Evolutionary conservation across 1,284 basidiomycete species (phyloP).

Genomic region (Tetrapyrgos nigripes): DNA sequence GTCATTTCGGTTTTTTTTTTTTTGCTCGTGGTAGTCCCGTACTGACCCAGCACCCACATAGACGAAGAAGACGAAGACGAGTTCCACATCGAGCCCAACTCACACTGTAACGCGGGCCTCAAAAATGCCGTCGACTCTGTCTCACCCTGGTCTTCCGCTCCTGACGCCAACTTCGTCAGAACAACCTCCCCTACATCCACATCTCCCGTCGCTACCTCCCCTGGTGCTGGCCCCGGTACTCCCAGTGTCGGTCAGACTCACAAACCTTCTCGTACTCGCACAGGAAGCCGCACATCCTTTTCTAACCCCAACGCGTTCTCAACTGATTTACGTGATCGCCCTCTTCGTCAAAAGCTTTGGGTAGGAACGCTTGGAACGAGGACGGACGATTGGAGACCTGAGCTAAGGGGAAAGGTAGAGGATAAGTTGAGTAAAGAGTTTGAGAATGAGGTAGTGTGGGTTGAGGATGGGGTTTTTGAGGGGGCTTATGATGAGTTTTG

Average conservation of each 20-base stretch:
- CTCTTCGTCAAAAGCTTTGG: constrained; percentile 59
- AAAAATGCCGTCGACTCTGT: constrained; percentile 81
- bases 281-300: too few relatives aligned
- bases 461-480: constrained; percentile 77
- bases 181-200: too few relatives aligned
- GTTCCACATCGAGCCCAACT: constrained; percentile 61
- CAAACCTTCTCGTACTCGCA: not conserved
- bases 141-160: constrained; percentile 44
- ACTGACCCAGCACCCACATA: not conserved
- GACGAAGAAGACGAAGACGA: constrained; percentile 13
- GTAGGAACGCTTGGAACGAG: constrained; percentile 80
- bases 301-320: too few relatives aligned
- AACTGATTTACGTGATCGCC: too few relatives aligned
- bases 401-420: constrained; percentile 65
- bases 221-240: too few relatives aligned
- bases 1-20: too few relatives aligned
- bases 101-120: constrained; percentile 80
- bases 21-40: too few relatives aligned
- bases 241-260: not conserved
- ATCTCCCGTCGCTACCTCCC: not conserved
- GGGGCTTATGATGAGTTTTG: constrained; percentile 88
- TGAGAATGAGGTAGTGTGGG: constrained; percentile 79
- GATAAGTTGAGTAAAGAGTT: constrained; percentile 61
- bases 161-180: not conserved
- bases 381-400: constrained; percentile 67